Evolutionary conservation across 2,329 filamentous ascomycete species (phyloP).

Genomic region (Fusarium napiforme): DNA sequence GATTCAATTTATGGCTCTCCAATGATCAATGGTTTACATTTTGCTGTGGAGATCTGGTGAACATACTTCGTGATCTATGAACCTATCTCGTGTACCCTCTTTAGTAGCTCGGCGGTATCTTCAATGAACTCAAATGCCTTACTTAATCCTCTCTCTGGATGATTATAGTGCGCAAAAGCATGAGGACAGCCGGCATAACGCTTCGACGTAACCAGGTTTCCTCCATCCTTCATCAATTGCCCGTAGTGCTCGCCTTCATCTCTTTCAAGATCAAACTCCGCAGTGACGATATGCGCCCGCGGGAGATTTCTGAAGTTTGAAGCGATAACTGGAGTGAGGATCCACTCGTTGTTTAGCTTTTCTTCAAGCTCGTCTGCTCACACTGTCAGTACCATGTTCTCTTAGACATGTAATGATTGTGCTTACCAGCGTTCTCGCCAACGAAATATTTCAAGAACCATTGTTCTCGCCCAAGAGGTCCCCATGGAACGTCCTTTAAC

Average conservation of each 20-base stretch:
- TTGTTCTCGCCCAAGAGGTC: not conserved
- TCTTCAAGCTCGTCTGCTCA: not conserved
- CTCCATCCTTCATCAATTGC: rapidly evolving
- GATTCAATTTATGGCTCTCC: no score
- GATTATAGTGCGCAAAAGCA: not conserved
- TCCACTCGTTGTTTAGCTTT: not conserved
- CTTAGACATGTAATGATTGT: rapidly evolving
- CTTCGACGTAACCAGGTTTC: not conserved
- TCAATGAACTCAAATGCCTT: not conserved
- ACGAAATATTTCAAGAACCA: slow-evolving; percentile 5
- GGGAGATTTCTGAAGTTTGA: not conserved
- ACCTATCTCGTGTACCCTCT: not conserved
- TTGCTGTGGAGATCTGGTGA: not conserved
- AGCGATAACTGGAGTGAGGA: not conserved
- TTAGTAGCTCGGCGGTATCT: not conserved
- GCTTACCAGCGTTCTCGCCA: not conserved
- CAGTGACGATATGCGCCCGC: not conserved
- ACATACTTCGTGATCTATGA: not conserved
- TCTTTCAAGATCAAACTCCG: slow-evolving; percentile 1
- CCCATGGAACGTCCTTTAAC: not conserved
- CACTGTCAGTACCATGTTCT: rapidly evolving
- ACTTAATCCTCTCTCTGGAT: not conserved
- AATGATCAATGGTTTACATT: not conserved
- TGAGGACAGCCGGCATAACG: not conserved
- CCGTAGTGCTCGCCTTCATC: not conserved